Percentiles rank a stretch among this genome's conserved stretches.
Evolutionary conservation across 371 early-diverging fungal species (phyloP).

Genomic region (Ordospora pajunii): DNA sequence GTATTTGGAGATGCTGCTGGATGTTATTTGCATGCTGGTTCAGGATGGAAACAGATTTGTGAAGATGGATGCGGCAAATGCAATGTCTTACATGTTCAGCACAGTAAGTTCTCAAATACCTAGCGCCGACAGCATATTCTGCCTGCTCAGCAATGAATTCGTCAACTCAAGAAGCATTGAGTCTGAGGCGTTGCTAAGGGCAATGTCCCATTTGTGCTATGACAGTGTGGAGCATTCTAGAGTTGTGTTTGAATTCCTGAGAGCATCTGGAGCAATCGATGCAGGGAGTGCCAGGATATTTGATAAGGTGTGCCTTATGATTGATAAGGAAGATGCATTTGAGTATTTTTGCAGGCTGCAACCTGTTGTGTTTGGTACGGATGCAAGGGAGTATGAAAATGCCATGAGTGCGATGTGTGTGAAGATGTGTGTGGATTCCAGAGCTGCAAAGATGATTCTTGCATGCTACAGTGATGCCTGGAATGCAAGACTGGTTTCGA

Average conservation of each 20-base stretch:
- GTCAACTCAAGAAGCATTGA: background rate
- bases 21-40: background rate
- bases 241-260: background rate
- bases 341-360: background rate
- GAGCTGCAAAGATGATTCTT: background rate
- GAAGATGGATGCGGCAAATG: slow-evolving; percentile 4
- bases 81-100: background rate
- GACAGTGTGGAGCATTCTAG: background rate
- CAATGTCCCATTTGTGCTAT: background rate
- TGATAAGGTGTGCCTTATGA: background rate
- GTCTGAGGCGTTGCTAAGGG: background rate
- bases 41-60: background rate
- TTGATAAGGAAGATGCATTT: background rate
- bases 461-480: background rate
- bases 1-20: background rate
- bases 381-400: background rate
- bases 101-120: background rate
- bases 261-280: background rate
- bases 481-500: background rate
- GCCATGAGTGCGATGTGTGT: background rate
- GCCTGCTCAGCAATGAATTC: background rate
- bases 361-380: background rate
- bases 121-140: background rate
- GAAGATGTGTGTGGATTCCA: background rate
- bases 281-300: background rate